Percentiles rank a stretch among this genome's conserved stretches.
Conservation (phyloP, 164 flowering plant genomes). For the Sedum album region DNA sequence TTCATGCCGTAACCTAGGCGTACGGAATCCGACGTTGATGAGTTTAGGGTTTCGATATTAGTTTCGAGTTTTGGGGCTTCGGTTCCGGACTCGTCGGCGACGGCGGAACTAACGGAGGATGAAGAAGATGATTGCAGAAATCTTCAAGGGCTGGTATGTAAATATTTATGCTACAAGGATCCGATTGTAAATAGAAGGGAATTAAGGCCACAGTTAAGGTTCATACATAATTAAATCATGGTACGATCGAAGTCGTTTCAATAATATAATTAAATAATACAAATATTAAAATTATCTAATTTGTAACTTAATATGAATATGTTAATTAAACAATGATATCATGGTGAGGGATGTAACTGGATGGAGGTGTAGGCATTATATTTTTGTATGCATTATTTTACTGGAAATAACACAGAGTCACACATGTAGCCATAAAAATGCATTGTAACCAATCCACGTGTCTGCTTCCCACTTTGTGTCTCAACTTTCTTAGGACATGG, state of each 20-base stretch:
- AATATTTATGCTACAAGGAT: too few relatives aligned
- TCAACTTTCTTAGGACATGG: slow-evolving; percentile 4
- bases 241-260: too few relatives aligned
- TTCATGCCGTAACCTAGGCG: background rate
- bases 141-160: too few relatives aligned
- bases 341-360: background rate
- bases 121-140: too few relatives aligned
- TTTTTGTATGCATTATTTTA: background rate
- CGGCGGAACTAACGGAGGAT: background rate
- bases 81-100: slow-evolving; percentile 1
- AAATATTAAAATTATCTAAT: too few relatives aligned
- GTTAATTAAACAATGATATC: too few relatives aligned
- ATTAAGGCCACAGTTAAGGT: too few relatives aligned
- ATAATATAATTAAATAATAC: too few relatives aligned
- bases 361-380: background rate
- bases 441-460: background rate
- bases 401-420: background rate
- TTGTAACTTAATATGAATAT: too few relatives aligned
- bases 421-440: background rate
- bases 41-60: background rate
- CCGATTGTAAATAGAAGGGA: too few relatives aligned
- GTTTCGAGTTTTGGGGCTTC: background rate
- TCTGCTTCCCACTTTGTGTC: background rate
- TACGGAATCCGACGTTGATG: background rate
- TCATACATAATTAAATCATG: too few relatives aligned